Conservation (phyloP, 495 filamentous ascomycete genomes). For the Lineolata rhizophorae region DNA sequence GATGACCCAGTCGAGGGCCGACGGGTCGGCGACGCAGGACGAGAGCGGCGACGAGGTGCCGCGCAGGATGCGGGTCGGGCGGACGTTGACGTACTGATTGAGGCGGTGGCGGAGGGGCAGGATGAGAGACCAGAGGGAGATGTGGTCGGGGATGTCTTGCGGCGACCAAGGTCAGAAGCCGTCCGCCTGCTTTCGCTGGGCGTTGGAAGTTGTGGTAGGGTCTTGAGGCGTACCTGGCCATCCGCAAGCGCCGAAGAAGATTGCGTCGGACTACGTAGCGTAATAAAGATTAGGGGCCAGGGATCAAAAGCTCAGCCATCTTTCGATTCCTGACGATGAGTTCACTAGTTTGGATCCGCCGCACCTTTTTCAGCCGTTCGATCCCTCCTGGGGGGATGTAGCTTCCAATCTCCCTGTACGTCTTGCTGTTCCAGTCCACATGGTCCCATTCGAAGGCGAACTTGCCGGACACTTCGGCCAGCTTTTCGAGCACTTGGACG, state of each 20-base stretch:
- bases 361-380: constrained; percentile 17
- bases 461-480: constrained; percentile 11
- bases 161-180: neutral
- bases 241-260: constrained; percentile 21
- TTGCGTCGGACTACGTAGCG: constrained; percentile 19
- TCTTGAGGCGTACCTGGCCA: constrained; percentile 12
- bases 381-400: constrained; percentile 18
- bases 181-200: no score
- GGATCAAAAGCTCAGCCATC: no score
- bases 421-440: constrained; percentile 18
- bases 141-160: constrained; percentile 18
- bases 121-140: constrained; percentile 20
- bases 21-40: constrained; percentile 4
- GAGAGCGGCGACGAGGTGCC: constrained; percentile 15
- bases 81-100: constrained; percentile 21
- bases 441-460: constrained; percentile 17
- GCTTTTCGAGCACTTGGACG: constrained; percentile 12
- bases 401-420: constrained; percentile 15
- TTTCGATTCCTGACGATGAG: no score
- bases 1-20: constrained; percentile 20
- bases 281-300: no score
- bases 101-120: constrained; percentile 19
- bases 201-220: no score
- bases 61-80: constrained; percentile 17
- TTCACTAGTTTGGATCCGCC: no score